Base-by-base conservation (phyloP, 805 yeast species). In the Starmerella geochares region DNA sequence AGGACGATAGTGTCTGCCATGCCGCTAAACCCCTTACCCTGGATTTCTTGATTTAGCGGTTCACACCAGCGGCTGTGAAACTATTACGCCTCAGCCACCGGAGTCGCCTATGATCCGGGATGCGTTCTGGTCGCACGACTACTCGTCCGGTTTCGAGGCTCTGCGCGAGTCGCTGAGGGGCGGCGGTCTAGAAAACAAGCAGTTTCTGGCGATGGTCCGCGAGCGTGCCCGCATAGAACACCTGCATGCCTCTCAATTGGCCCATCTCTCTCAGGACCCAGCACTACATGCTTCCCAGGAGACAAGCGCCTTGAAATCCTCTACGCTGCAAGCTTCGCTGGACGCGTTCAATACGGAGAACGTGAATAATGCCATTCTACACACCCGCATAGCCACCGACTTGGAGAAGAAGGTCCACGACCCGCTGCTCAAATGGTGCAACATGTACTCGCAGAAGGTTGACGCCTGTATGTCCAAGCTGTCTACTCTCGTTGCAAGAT, bases 371-470 rank as follows among this genome's bases (percentile, higher is more conserved):
- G 85, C 84, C 3, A 64, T 65, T 32, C 65, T 68, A 16, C 86
- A 80, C 60, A 57, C 76, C 41, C 70, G 71, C 33, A 73, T 83
- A 19, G 84, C 88, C 1, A 65, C 72, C 2, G 76, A 74, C 49
- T 77, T 85, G 46, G 75, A 75, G 51, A 56, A 65, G 2, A 63
- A 73, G 51, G 85, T 85, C 0, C 65, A 81, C 47, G 72, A 71
- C 9, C 94, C 94, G 0, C 82, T 86, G 55, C 63, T 75, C 9
- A 72, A 72, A 57, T 86, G 92, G 90, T 72, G 83, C 47, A 66
- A 67, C 20, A 84, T 79, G 46, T 94, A 86, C 65, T 74, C 73
- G 50, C 74, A 73, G 52, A 67, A 90, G 39, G 72, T 85, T 1
- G 74, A 71, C 32, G 75, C 73, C 53, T 74, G 81, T 24, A 80